These are phyloP conservation scores for Peterozyma toletana DNA, from an alignment of 805 yeast genomes.

Conservation along the genomic window DNA sequence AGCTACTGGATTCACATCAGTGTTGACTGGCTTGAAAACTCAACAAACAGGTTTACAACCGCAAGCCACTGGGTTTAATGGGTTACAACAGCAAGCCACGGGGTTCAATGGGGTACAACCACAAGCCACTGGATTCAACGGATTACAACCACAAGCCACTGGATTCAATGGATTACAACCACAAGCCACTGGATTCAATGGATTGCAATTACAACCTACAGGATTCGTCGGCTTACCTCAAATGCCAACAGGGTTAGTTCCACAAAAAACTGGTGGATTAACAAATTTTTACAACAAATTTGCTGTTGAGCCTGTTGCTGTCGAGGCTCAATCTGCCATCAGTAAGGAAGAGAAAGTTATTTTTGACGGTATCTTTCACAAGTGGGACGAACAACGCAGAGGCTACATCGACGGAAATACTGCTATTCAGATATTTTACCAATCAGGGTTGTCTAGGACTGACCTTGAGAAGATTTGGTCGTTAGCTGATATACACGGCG, in stretches of 20 bases:
- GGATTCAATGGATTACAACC: constrained; percentile 41
- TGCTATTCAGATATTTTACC: constrained; percentile 82
- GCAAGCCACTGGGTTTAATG: constrained; percentile 28
- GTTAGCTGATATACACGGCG: constrained; percentile 72
- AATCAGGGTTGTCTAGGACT: constrained; percentile 79
- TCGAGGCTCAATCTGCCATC: constrained; percentile 66
- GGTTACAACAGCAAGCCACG: constrained; percentile 41
- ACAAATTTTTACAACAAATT: constrained; percentile 20
- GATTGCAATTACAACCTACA: constrained; percentile 21
- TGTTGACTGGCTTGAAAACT: constrained; percentile 10
- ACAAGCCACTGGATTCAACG: constrained; percentile 37
- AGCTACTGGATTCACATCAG: constrained; percentile 19
- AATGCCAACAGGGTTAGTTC: constrained; percentile 39
- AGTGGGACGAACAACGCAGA: constrained; percentile 66
- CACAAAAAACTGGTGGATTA: constrained; percentile 62
- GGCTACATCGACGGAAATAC: constrained; percentile 76
- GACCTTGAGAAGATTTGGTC: constrained; percentile 92
- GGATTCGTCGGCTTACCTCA: constrained; percentile 17
- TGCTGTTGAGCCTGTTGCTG: constrained; percentile 30
- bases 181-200: constrained; percentile 14
- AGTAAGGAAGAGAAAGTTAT: constrained; percentile 81
- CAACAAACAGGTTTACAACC: constrained; percentile 23
- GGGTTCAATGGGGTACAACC: constrained; percentile 26
- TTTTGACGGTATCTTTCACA: constrained; percentile 80
- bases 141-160: constrained; percentile 60